These are phyloP conservation scores for Vigna nakashimae DNA, from an alignment of 306 rosid genomes.

Conservation along the genomic window DNA sequence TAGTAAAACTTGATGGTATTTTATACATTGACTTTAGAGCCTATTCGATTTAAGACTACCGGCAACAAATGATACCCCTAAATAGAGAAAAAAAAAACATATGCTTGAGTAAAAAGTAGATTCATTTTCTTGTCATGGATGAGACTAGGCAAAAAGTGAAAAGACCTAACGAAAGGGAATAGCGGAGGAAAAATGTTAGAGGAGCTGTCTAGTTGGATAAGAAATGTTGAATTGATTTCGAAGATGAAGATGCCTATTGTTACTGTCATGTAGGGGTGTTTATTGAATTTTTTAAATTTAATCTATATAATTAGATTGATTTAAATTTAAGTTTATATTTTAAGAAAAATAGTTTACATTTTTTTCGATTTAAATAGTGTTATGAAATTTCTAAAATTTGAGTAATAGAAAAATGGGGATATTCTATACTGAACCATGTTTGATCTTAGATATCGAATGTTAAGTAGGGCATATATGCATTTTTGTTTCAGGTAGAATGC, in stretches of 20 bases:
- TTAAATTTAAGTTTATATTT: no score
- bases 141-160: conserved; percentile 16
- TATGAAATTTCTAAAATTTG: conserved; percentile 14
- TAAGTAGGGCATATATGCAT: conserved; percentile 6
- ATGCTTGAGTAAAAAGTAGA: background rate
- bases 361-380: background rate
- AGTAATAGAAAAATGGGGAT: background rate
- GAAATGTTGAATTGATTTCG: conserved; percentile 18
- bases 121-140: background rate
- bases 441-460: conserved; percentile 15
- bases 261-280: background rate
- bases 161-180: conserved; percentile 14
- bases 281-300: no score
- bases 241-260: background rate
- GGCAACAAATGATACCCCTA: background rate
- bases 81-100: background rate
- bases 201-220: conserved; percentile 18
- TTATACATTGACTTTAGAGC: conserved; percentile 21
- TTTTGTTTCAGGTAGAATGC: conserved; percentile 22
- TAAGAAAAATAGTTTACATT: no score
- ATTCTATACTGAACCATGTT: conserved; percentile 29
- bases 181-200: conserved; percentile 23
- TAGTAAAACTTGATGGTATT: background rate
- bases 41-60: conserved; percentile 29
- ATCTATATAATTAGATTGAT: no score